Conservation (phyloP, 2,329 filamentous ascomycete genomes). For the Chrysoporthe puriensis region DNA sequence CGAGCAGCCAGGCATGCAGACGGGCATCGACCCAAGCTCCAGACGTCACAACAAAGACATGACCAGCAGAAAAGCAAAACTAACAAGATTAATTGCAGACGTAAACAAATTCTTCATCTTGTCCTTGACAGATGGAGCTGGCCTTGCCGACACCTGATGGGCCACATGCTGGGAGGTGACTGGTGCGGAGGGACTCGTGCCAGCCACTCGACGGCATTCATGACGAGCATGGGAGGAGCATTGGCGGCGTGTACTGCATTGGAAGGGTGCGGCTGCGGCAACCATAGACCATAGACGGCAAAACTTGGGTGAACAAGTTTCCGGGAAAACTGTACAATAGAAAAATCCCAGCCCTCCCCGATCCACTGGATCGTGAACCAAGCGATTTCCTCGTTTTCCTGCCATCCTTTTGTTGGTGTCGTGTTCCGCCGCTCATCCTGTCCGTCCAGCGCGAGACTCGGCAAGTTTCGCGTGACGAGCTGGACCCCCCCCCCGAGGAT, state of each 20-base stretch:
- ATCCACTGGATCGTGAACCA: conserved; percentile 27
- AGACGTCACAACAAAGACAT: not conserved
- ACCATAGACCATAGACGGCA: conserved; percentile 31
- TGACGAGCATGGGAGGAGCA: conserved; percentile 29
- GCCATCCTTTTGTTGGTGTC: not conserved
- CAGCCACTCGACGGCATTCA: conserved; percentile 27
- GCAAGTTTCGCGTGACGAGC: not conserved
- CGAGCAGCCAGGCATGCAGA: conserved; percentile 1
- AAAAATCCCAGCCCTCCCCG: conserved; percentile 29
- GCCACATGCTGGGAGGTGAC: conserved; percentile 22
- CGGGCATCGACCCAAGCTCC: not conserved
- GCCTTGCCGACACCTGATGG: conserved; percentile 28
- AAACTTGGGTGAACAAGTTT: conserved; percentile 27
- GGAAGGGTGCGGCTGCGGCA: conserved; percentile 25
- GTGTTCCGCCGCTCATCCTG: not conserved
- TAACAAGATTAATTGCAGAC: conserved; percentile 23
- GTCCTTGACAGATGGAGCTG: conserved; percentile 27
- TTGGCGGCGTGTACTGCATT: conserved; percentile 29
- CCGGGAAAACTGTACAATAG: conserved; percentile 30
- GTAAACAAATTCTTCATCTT: conserved; percentile 25
- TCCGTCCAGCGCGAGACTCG: not conserved
- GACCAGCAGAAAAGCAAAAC: not conserved
- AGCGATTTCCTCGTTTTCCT: conserved; percentile 17
- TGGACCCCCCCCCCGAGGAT: not conserved
- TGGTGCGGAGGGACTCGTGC: conserved; percentile 21